A percentile compares a stretch with the other conserved stretches of the same genome.
Evolutionary conservation across 306 rosid genomes (phyloP).

Genomic region (Cyclanthera cordifolia): DNA sequence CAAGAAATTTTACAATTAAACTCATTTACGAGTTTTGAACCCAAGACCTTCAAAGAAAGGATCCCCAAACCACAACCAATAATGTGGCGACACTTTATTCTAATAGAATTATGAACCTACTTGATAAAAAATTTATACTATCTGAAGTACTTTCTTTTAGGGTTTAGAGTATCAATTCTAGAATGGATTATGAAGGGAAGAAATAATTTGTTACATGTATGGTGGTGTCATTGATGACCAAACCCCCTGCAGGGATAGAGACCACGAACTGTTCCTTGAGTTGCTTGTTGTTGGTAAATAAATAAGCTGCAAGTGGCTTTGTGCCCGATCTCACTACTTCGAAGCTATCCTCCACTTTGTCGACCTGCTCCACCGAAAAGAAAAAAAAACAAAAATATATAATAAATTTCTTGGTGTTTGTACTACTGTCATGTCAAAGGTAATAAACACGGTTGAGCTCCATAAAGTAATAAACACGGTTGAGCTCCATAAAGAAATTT

Average conservation of each 20-base stretch:
- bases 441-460: neutral
- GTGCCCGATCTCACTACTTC: constrained; percentile 63
- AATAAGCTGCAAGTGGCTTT: constrained; percentile 96
- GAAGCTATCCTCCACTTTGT: constrained; percentile 68
- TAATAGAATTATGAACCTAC: no score
- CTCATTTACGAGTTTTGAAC: no score
- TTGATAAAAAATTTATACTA: neutral
- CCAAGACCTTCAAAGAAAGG: no score
- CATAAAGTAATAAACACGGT: no score
- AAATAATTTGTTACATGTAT: constrained; percentile 44
- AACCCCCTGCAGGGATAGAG: constrained; percentile 75
- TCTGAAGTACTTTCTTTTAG: neutral
- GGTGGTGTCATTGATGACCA: constrained; percentile 71
- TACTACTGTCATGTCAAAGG: no score
- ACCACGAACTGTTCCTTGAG: constrained; percentile 65
- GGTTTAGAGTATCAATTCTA: no score
- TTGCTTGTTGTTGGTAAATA: constrained; percentile 61
- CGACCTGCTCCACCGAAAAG: constrained; percentile 43
- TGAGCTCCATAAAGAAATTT: neutral
- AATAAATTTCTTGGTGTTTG: neutral
- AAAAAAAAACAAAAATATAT: neutral
- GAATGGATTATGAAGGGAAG: constrained; percentile 5
- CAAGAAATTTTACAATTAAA: no score
- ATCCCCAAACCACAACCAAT: no score
- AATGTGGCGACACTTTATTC: no score